Evolutionary conservation across 2,329 filamentous ascomycete species (phyloP), one percentile per base, ranked within the genome.

Genomic region (Fusarium illudens): DNA sequence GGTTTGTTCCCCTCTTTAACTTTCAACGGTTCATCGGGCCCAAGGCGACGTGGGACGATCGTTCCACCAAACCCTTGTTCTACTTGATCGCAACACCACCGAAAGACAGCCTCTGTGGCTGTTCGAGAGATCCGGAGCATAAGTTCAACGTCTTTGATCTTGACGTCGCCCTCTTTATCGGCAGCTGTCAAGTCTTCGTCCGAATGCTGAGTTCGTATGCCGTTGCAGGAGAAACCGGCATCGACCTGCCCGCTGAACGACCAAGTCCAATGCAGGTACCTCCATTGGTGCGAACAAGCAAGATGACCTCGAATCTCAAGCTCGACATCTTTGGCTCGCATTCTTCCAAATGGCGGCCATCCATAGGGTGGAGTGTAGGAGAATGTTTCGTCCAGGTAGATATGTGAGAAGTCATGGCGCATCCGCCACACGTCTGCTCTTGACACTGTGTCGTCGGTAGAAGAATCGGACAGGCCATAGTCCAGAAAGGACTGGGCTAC

Each of bases 181-280:
- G 36, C 33, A 39, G 27, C n/a, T 27, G 12, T n/a, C 4, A 17
- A 17, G n/a, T 30, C 50, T n/a, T 29, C 15, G n/a, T 29, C 33
- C 17, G 50, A 25, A 25, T 37, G 20, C 15, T 53, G 50, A 9
- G 22, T 12, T 8, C 33, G 50, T 20, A 39, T 39, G 27, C 25
- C 25, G 12, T 17, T 22, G 3, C 10, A 30, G 34, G 29, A 54
- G 7, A 44, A 29, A 4, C 51, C 51, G 10, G 22, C 9, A 42
- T 54, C 51, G 4, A 30, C 12, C 3, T 17, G 27, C 3, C 29
- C 37, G 25, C 13, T 54, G 6, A 20, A 17, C 10, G 37, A 39
- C 51, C 51, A 54, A 54, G 51, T 54, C 51, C 51, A 54, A 12
- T 54, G 36, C 13, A 11, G 44, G 10, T 54, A 54, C 9, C n/a